Evolutionary conservation across 495 filamentous ascomycete genomes (phyloP).

Genomic region (Immersiella caudata): DNA sequence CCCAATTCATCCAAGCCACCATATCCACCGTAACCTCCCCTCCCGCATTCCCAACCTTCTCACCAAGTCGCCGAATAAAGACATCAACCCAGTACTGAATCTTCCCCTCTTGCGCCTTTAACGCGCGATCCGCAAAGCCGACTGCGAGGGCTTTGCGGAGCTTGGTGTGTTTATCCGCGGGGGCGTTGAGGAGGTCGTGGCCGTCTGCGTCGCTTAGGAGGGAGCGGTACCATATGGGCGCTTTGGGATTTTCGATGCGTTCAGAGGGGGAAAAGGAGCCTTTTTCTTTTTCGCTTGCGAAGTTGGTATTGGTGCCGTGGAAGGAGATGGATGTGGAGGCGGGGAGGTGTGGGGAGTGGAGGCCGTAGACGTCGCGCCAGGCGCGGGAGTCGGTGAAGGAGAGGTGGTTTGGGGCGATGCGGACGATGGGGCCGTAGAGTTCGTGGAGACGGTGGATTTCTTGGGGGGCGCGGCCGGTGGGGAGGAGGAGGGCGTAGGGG

Average conservation of each 20-base stretch:
- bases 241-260: constrained; percentile 35
- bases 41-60: constrained; percentile 19
- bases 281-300: neutral
- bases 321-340: neutral
- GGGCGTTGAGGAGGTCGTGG: constrained; percentile 27
- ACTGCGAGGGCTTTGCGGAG: constrained; percentile 46
- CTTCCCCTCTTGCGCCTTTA: constrained; percentile 39
- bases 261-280: neutral
- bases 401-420: constrained; percentile 56
- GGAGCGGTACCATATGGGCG: constrained; percentile 34
- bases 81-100: constrained; percentile 39
- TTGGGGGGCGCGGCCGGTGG: constrained; percentile 21
- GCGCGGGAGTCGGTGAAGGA: constrained; percentile 53
- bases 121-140: constrained; percentile 47
- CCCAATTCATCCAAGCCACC: neutral
- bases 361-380: constrained; percentile 61
- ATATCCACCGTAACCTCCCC: constrained; percentile 12
- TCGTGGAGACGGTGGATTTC: constrained; percentile 39
- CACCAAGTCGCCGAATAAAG: constrained; percentile 37
- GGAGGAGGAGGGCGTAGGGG: constrained; percentile 24
- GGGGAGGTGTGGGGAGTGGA: neutral
- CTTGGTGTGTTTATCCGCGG: constrained; percentile 38
- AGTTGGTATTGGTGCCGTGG: neutral
- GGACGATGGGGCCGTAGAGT: constrained; percentile 54
- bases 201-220: neutral